Evolutionary conservation across 139 green algal genomes (phyloP).

Genomic region (Chlorella vulgaris): DNA sequence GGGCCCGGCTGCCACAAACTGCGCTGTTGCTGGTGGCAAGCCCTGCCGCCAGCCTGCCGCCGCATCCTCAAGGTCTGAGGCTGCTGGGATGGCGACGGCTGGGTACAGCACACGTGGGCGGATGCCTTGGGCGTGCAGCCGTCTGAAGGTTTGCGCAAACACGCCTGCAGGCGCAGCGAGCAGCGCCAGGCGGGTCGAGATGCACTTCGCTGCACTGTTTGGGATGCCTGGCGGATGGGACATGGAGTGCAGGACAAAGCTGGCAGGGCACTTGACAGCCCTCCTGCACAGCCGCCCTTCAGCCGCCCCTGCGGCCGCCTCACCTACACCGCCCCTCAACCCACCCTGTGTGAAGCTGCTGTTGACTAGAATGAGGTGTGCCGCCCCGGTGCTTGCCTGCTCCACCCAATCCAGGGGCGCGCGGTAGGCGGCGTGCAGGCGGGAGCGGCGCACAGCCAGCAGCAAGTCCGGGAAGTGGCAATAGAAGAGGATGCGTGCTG

Average conservation of each 20-base stretch:
- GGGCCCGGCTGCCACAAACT: constrained; percentile 50
- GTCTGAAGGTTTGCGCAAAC: constrained; percentile 85
- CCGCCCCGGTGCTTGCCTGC: constrained; percentile 78
- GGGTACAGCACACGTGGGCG: constrained; percentile 86
- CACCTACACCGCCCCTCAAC: neutral
- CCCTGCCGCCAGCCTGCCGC: constrained; percentile 41
- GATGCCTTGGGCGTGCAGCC: constrained; percentile 50
- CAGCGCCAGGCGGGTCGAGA: neutral
- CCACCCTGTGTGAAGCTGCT: constrained; percentile 83
- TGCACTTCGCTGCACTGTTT: too few species aligned
- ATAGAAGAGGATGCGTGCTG: constrained; percentile 90
- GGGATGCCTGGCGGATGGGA: too few species aligned
- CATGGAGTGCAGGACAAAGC: neutral
- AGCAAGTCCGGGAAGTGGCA: constrained; percentile 98
- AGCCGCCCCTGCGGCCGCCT: neutral
- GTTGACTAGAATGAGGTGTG: constrained; percentile 91
- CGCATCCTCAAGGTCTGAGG: constrained; percentile 50
- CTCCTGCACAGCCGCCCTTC: too few species aligned
- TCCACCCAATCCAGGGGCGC: constrained; percentile 87
- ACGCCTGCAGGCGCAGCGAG: constrained; percentile 43
- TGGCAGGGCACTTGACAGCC: too few species aligned
- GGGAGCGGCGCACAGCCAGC: constrained; percentile 56
- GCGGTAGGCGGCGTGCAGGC: constrained; percentile 58
- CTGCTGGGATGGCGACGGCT: constrained; percentile 72
- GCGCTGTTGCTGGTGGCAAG: constrained; percentile 51